These are phyloP conservation scores for Rutidosis leptorrhynchoides DNA, from an alignment of 129 eudicot genomes.

Conservation along the genomic window DNA sequence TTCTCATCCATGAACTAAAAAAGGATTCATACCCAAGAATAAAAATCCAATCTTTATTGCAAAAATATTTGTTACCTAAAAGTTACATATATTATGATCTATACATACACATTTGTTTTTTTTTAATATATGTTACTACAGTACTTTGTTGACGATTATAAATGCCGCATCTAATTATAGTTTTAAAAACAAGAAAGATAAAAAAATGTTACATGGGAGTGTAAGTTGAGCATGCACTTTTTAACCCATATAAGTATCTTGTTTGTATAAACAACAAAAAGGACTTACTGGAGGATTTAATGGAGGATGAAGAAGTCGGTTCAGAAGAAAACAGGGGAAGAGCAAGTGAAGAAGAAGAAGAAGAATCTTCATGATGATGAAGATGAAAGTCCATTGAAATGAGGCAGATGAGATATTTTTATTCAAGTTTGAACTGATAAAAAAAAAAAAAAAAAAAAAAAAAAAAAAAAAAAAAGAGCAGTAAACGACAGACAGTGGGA, in stretches of 20 bases:
- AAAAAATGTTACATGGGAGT: not conserved
- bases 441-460: not conserved
- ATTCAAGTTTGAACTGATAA: not conserved
- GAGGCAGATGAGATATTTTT: slow-evolving; percentile 5
- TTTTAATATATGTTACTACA: not conserved
- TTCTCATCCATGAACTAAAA: too few relatives aligned
- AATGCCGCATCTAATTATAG: too few relatives aligned
- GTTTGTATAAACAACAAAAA: not conserved
- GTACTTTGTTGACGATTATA: not conserved
- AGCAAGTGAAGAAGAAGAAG: slow-evolving; percentile 34
- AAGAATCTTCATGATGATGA: slow-evolving; percentile 39
- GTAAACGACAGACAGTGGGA: not conserved
- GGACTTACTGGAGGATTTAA: slow-evolving; percentile 30
- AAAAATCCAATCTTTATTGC: not conserved
- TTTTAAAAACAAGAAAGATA: not conserved
- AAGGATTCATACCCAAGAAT: not conserved
- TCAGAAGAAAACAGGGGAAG: slow-evolving; percentile 39
- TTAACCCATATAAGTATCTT: not conserved
- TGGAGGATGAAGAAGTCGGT: slow-evolving; percentile 33
- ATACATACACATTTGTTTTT: too few relatives aligned
- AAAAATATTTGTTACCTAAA: too few relatives aligned
- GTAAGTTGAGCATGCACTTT: not conserved
- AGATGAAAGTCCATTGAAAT: slow-evolving; percentile 5
- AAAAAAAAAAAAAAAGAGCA: not conserved
- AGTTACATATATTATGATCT: too few relatives aligned